phyloP scores from a whole-genome alignment of 345 rosid species.

The Zanthoxylum bungeanum region DNA sequence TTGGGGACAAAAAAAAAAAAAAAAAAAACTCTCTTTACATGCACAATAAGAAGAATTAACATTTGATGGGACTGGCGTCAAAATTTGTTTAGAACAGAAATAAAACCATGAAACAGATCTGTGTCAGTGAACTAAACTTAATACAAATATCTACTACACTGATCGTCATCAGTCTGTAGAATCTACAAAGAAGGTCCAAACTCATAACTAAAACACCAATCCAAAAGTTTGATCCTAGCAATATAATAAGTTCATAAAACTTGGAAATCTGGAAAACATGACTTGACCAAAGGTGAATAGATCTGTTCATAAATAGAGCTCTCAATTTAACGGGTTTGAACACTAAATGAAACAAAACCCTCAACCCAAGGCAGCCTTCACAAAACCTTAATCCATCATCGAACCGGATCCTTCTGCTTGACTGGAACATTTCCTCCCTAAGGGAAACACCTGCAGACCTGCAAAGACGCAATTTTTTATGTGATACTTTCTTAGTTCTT shows the following conservation, averaged over 20 bases:
- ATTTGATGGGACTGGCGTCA: no score
- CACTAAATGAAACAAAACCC: slow-evolving; percentile 23
- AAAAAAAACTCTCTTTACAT: no score
- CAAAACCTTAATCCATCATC: slow-evolving; percentile 25
- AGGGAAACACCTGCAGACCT: no score
- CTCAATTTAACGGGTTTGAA: slow-evolving; percentile 22
- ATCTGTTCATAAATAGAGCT: slow-evolving; percentile 21
- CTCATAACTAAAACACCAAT: background rate
- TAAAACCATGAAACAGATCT: background rate
- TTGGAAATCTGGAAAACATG: slow-evolving; percentile 19
- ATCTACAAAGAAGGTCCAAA: background rate
- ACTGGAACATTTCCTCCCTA: no score
- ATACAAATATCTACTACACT: background rate
- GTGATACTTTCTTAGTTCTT: slow-evolving; percentile 30
- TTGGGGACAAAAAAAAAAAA: no score
- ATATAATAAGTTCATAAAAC: slow-evolving; percentile 15
- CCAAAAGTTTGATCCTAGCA: slow-evolving; percentile 17
- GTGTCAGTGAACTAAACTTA: background rate
- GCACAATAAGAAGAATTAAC: no score
- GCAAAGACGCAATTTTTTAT: slow-evolving; percentile 34
- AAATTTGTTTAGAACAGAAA: no score
- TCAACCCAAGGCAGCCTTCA: slow-evolving; percentile 24
- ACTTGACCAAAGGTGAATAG: slow-evolving; percentile 4
- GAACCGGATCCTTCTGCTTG: slow-evolving; percentile 24
- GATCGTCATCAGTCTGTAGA: background rate